Percentiles rank a stretch among this genome's conserved stretches.
Evolutionary conservation across 2,329 filamentous ascomycete species (phyloP).

Genomic region (Fusarium stilboides): DNA sequence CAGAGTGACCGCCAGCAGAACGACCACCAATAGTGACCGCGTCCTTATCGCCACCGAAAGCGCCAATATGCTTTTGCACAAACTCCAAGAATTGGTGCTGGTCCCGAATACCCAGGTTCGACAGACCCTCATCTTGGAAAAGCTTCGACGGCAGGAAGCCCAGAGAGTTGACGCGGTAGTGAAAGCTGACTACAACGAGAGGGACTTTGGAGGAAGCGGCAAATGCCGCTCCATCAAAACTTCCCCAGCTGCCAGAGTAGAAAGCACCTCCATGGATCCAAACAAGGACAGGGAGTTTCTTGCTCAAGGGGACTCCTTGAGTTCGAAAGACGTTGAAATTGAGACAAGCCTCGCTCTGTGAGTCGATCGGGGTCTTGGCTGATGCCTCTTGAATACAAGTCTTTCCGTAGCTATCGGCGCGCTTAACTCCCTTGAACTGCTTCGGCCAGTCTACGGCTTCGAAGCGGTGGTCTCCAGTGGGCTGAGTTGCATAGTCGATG

Average conservation of each 20-base stretch:
- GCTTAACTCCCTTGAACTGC: conserved; percentile 58
- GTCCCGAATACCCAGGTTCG: conserved; percentile 70
- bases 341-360: conserved; percentile 56
- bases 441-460: conserved; percentile 57
- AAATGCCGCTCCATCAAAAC: conserved; percentile 56
- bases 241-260: conserved; percentile 52
- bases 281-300: conserved; percentile 57
- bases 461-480: conserved; percentile 59
- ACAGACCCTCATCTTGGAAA: conserved; percentile 53
- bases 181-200: conserved; percentile 61
- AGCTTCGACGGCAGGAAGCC: conserved; percentile 62
- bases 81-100: conserved; percentile 68
- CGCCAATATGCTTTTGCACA: conserved; percentile 66
- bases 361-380: conserved; percentile 25
- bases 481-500: conserved; percentile 62
- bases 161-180: conserved; percentile 59
- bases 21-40: conserved; percentile 70
- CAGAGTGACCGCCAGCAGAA: conserved; percentile 64
- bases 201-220: conserved; percentile 55
- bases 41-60: conserved; percentile 68
- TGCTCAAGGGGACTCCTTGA: conserved; percentile 50
- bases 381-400: conserved; percentile 58
- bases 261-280: conserved; percentile 61
- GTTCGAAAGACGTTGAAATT: conserved; percentile 60
- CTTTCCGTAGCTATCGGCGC: conserved; percentile 59